Percentiles rank a stretch among this genome's conserved stretches.
Conservation (phyloP, 192 early-diverging fungal species). For the Rhizophlyctis rosea region DNA sequence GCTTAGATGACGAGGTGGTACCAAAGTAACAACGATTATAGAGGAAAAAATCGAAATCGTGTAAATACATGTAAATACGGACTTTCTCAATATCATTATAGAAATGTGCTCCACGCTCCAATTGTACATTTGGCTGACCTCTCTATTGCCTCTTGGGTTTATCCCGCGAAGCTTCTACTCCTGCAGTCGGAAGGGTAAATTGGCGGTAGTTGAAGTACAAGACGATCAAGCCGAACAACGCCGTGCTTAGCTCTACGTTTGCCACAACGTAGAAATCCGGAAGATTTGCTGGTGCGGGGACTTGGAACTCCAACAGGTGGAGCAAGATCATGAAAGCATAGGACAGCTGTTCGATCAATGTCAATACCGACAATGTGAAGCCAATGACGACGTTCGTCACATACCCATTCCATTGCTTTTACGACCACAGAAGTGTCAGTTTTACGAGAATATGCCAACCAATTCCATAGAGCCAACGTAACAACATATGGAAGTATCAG, state of each 20-base stretch:
- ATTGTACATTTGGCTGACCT: too few relatives aligned
- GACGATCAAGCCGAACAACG: slow-evolving; percentile 63
- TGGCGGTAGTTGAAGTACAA: slow-evolving; percentile 73
- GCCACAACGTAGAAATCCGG: slow-evolving; percentile 82
- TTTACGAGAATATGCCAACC: slow-evolving; percentile 41
- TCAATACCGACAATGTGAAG: too few relatives aligned
- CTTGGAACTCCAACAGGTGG: slow-evolving; percentile 56
- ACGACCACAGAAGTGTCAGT: slow-evolving; percentile 5
- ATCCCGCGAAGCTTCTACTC: too few relatives aligned
- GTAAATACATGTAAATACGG: too few relatives aligned
- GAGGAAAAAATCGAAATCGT: too few relatives aligned
- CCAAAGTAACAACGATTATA: too few relatives aligned
- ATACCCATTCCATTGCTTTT: neutral
- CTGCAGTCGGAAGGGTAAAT: slow-evolving; percentile 6
- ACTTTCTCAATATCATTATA: too few relatives aligned
- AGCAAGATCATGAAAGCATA: slow-evolving; percentile 52
- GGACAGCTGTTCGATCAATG: slow-evolving; percentile 28
- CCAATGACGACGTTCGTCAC: neutral
- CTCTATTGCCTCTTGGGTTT: too few relatives aligned
- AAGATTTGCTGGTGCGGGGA: slow-evolving; percentile 63
- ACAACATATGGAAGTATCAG: slow-evolving; percentile 71
- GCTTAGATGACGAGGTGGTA: too few relatives aligned
- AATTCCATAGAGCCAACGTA: slow-evolving; percentile 71
- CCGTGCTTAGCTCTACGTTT: slow-evolving; percentile 70
- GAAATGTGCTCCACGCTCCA: too few relatives aligned